Conservation (phyloP, 2,329 filamentous ascomycete genomes). For the Aspergillus alliaceus region DNA sequence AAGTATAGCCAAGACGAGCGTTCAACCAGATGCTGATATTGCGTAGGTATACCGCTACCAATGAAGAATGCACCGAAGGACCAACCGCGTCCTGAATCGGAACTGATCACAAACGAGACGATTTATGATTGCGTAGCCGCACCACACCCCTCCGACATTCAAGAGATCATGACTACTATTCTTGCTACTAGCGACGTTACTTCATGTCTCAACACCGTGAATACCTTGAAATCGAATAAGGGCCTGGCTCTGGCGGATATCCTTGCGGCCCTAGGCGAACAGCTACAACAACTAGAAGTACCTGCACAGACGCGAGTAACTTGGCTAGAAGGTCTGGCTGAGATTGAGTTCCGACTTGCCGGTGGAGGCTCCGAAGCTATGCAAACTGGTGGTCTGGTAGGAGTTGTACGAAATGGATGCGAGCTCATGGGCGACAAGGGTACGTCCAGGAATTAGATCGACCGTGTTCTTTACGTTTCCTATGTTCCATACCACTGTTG, state of each 20-base stretch:
- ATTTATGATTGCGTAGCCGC: constrained; percentile 98
- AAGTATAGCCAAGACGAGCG: constrained; percentile 33
- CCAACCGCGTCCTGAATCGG: constrained; percentile 62
- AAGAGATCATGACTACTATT: constrained; percentile 78
- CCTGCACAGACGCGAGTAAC: constrained; percentile 81
- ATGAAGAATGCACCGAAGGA: constrained; percentile 60
- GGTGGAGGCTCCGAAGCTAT: constrained; percentile 83
- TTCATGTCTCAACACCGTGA: constrained; percentile 83
- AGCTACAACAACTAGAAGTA: constrained; percentile 79
- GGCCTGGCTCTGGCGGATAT: constrained; percentile 93
- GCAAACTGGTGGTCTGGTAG: constrained; percentile 90
- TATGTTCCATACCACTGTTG: not conserved
- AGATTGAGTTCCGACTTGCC: constrained; percentile 88
- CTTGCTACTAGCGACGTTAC: constrained; percentile 84
- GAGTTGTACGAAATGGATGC: constrained; percentile 81
- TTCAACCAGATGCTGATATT: not conserved
- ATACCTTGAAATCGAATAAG: constrained; percentile 79
- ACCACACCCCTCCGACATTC: constrained; percentile 85
- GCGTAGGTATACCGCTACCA: constrained; percentile 65
- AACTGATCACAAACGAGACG: constrained; percentile 84
- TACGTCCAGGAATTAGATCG: not conserved
- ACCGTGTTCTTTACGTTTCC: not conserved
- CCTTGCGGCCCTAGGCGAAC: constrained; percentile 79
- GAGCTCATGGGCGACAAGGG: constrained; percentile 63
- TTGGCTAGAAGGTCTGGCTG: constrained; percentile 87